Evolutionary conservation across 2,329 filamentous ascomycete species (phyloP).

Genomic region (Xylaria hypoxylon): DNA sequence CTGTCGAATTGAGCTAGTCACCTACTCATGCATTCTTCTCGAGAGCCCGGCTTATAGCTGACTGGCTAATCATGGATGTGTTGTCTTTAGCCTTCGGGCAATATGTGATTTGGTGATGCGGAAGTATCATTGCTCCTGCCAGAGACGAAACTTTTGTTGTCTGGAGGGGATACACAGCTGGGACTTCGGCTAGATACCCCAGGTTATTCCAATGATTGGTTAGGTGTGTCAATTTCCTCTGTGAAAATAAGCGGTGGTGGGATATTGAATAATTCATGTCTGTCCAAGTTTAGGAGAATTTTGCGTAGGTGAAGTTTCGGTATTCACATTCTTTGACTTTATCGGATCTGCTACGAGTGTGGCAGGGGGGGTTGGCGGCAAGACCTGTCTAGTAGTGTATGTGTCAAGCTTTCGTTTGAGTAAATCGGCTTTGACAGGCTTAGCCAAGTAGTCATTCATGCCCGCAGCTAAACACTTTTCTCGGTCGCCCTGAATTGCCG

Average conservation of each 20-base stretch:
- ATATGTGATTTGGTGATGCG: constrained; percentile 7
- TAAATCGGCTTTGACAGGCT: constrained; percentile 90
- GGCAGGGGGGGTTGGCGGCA: constrained; percentile 45
- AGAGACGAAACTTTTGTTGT: constrained; percentile 48
- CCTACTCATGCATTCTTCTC: background rate
- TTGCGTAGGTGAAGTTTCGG: constrained; percentile 38
- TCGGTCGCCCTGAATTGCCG: constrained; percentile 91
- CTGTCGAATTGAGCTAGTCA: background rate
- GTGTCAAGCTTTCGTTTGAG: constrained; percentile 82
- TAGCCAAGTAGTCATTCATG: constrained; percentile 98
- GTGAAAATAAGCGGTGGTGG: constrained; percentile 45
- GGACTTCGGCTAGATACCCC: constrained; percentile 48
- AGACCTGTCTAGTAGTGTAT: constrained; percentile 60
- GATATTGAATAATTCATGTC: constrained; percentile 36
- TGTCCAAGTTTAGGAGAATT: constrained; percentile 38
- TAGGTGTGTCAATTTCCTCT: constrained; percentile 44
- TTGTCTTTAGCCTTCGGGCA: background rate
- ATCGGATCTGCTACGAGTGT: constrained; percentile 41
- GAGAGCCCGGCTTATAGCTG: background rate
- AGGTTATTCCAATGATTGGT: constrained; percentile 38
- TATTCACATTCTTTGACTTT: constrained; percentile 24
- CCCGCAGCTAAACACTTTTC: constrained; percentile 96
- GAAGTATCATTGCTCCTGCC: background rate
- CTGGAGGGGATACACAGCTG: constrained; percentile 51
- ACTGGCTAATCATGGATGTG: background rate